These are phyloP conservation scores for Amanita exitialis DNA, from an alignment of 768 basidiomycete genomes.

Conservation along the genomic window DNA sequence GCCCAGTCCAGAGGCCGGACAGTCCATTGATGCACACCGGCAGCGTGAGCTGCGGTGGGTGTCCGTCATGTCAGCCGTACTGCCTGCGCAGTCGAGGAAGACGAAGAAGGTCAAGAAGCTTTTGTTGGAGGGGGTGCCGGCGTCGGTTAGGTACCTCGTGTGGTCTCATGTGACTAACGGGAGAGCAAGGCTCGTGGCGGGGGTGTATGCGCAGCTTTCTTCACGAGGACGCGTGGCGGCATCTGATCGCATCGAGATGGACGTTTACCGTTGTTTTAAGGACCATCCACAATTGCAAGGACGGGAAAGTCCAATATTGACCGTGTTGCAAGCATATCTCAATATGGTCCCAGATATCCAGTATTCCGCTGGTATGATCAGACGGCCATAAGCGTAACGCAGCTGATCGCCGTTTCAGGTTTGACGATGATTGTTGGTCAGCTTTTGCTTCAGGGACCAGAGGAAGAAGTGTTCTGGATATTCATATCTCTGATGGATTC, in stretches of 20 bases:
- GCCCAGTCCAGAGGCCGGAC: constrained; percentile 19
- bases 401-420: constrained; percentile 26
- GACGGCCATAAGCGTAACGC: neutral
- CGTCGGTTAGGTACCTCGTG: constrained; percentile 74
- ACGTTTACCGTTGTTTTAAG: constrained; percentile 42
- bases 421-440: constrained; percentile 64
- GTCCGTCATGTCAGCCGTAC: constrained; percentile 41
- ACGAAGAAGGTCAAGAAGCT: constrained; percentile 73
- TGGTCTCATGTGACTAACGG: constrained; percentile 78
- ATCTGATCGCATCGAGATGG: constrained; percentile 46
- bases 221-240: constrained; percentile 41
- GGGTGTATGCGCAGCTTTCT: constrained; percentile 57
- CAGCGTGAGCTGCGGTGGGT: constrained; percentile 76
- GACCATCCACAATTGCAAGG: constrained; percentile 51
- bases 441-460: constrained; percentile 63
- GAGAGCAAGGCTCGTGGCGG: constrained; percentile 57
- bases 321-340: constrained; percentile 62
- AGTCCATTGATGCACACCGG: constrained; percentile 55
- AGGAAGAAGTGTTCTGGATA: constrained; percentile 89
- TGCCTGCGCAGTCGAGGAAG: constrained; percentile 58
- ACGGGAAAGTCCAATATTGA: constrained; percentile 44
- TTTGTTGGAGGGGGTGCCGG: constrained; percentile 69
- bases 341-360: constrained; percentile 79
- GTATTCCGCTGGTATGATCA: constrained; percentile 46
- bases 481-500: constrained; percentile 82